Conservation (phyloP, 2,329 filamentous ascomycete genomes). For the Daldinia eschscholtzii region DNA sequence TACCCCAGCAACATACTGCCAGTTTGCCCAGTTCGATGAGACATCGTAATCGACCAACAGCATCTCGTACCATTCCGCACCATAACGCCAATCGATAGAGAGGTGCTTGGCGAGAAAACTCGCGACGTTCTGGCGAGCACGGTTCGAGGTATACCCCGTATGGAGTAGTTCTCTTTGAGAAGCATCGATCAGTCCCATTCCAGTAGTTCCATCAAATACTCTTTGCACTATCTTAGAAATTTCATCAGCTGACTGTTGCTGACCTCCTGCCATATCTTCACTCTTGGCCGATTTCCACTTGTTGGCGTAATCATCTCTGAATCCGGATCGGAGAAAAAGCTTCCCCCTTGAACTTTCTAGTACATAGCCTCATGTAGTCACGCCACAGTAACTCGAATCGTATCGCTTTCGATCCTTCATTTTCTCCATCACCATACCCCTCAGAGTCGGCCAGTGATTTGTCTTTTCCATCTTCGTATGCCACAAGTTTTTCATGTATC, state of each 20-base stretch:
- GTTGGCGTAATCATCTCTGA: conserved; percentile 62
- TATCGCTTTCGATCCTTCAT: conserved; percentile 75
- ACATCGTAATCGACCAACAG: conserved; percentile 82
- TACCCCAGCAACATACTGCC: conserved; percentile 85
- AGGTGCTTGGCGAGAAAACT: conserved; percentile 80
- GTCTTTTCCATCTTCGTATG: conserved; percentile 75
- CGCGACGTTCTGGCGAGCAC: conserved; percentile 81
- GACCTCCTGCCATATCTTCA: conserved; percentile 51
- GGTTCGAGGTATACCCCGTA: conserved; percentile 83
- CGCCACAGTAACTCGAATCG: conserved; percentile 82
- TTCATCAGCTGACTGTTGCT: conserved; percentile 58
- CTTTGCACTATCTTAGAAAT: conserved; percentile 65
- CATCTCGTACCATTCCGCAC: conserved; percentile 86
- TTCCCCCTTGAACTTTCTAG: conserved; percentile 74
- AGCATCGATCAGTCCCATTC: conserved; percentile 82
- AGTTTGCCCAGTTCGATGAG: conserved; percentile 83
- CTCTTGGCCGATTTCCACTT: conserved; percentile 64
- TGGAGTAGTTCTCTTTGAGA: conserved; percentile 79
- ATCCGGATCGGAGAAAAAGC: conserved; percentile 75
- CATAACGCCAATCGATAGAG: conserved; percentile 81
- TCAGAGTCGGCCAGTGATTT: conserved; percentile 55
- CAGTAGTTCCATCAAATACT: conserved; percentile 76
- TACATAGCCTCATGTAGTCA: conserved; percentile 84
- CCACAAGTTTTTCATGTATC: conserved; percentile 74
- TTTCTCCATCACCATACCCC: conserved; percentile 78